These are phyloP conservation scores for Hypoxylon sp. DNA, from an alignment of 2,329 filamentous ascomycete species.

Conservation along the genomic window DNA sequence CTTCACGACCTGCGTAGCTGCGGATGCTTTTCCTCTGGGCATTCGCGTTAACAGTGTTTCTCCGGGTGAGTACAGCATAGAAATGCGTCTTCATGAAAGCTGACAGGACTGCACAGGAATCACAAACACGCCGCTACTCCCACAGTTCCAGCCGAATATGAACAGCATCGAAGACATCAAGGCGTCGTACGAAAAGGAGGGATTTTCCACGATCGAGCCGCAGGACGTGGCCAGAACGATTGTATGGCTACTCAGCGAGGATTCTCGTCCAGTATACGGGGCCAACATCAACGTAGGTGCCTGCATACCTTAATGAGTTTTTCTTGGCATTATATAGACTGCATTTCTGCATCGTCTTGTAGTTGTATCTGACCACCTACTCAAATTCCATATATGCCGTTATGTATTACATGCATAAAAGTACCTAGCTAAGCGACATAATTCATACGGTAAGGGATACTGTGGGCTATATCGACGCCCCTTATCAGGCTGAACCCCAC, in stretches of 20 bases:
- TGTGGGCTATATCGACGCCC: too few species aligned
- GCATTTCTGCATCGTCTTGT: too few species aligned
- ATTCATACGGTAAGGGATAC: too few species aligned
- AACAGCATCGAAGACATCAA: conserved; percentile 6
- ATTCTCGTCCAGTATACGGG: conserved; percentile 1
- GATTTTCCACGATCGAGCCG: conserved; percentile 5
- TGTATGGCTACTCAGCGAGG: neutral
- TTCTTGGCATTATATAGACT: too few species aligned
- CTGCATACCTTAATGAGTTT: neutral
- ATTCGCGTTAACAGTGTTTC: neutral
- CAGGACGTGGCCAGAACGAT: conserved; percentile 10
- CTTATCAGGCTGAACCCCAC: too few species aligned
- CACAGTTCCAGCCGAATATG: neutral
- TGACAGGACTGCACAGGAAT: conserved; percentile 1
- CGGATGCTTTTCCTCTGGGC: neutral
- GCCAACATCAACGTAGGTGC: neutral
- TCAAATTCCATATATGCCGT: too few species aligned
- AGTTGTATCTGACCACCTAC: too few species aligned
- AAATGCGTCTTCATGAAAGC: neutral
- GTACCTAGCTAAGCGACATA: too few species aligned
- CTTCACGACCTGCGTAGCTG: neutral
- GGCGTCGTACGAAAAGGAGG: conserved; percentile 4
- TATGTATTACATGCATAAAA: too few species aligned
- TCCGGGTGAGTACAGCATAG: neutral
- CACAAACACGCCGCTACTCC: neutral